These are phyloP conservation scores for Colletotrichum theobromicola DNA, from an alignment of 2,329 filamentous ascomycete genomes.

Conservation along the genomic window DNA sequence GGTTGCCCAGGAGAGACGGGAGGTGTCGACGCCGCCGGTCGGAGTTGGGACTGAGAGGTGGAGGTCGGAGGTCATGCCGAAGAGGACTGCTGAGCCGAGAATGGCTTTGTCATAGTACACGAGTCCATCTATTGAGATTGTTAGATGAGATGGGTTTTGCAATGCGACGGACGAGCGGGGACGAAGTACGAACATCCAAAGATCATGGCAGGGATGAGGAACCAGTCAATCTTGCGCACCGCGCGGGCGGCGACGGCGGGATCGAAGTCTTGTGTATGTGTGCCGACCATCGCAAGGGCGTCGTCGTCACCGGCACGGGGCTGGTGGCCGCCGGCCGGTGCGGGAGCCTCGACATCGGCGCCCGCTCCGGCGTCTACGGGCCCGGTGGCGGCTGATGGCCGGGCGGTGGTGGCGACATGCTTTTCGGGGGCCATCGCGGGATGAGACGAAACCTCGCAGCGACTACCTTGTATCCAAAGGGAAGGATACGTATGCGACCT, in stretches of 20 bases:
- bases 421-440: constrained; percentile 9
- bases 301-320: constrained; percentile 41
- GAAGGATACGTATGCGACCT: neutral
- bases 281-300: constrained; percentile 64
- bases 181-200: constrained; percentile 43
- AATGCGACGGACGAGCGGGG: neutral
- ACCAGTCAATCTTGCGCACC: constrained; percentile 69
- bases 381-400: neutral
- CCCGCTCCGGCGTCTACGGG: neutral
- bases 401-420: neutral
- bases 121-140: constrained; percentile 36
- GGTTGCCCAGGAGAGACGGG: constrained; percentile 76
- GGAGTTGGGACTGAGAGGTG: constrained; percentile 58
- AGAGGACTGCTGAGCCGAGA: constrained; percentile 73
- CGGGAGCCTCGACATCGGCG: neutral
- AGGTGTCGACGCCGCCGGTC: constrained; percentile 60
- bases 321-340: neutral
- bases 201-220: constrained; percentile 72
- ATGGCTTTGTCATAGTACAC: constrained; percentile 67
- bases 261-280: constrained; percentile 59
- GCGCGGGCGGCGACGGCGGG: constrained; percentile 59
- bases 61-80: constrained; percentile 78
- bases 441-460: neutral
- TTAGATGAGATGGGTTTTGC: neutral
- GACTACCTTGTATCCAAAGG: neutral